A percentile compares a stretch with the other conserved stretches of the same genome.
Conservation (phyloP, 2,329 filamentous ascomycete species). For the Arthrinium puccinioides region DNA sequence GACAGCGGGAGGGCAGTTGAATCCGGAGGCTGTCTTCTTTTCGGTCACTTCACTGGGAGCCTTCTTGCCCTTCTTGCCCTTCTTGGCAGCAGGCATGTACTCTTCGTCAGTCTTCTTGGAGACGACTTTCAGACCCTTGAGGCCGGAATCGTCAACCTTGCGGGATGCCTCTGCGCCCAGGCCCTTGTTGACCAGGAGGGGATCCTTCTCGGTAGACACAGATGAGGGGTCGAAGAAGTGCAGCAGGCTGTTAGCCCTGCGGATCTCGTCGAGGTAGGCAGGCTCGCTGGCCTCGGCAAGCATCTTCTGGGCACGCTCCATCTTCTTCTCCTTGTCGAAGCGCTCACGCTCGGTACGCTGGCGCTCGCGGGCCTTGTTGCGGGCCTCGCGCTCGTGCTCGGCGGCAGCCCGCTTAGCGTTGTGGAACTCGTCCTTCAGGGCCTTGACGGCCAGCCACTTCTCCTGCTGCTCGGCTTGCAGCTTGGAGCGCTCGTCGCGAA, state of each 20-base stretch:
- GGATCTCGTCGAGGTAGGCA: constrained; percentile 89
- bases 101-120: constrained; percentile 88
- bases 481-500: constrained; percentile 80
- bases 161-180: constrained; percentile 74
- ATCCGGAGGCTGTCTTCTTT: constrained; percentile 37
- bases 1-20: constrained; percentile 83
- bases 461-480: constrained; percentile 80
- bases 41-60: no score
- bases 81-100: constrained; percentile 74
- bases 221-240: constrained; percentile 81
- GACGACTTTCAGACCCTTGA: constrained; percentile 78
- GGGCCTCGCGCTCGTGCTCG: constrained; percentile 77
- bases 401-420: constrained; percentile 72
- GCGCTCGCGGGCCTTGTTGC: constrained; percentile 68
- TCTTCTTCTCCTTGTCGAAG: constrained; percentile 64
- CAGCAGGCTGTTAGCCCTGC: constrained; percentile 79
- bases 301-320: constrained; percentile 67
- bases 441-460: constrained; percentile 74
- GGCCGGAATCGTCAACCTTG: constrained; percentile 73
- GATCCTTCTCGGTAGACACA: constrained; percentile 54
- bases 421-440: constrained; percentile 87
- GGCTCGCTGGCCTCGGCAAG: constrained; percentile 77
- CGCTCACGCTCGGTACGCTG: constrained; percentile 74
- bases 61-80: constrained; percentile 85
- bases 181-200: constrained; percentile 57